Percentiles rank a stretch among this genome's conserved stretches.
Evolutionary conservation across 345 rosid species (phyloP).

Genomic region (Lumnitzera racemosa): DNA sequence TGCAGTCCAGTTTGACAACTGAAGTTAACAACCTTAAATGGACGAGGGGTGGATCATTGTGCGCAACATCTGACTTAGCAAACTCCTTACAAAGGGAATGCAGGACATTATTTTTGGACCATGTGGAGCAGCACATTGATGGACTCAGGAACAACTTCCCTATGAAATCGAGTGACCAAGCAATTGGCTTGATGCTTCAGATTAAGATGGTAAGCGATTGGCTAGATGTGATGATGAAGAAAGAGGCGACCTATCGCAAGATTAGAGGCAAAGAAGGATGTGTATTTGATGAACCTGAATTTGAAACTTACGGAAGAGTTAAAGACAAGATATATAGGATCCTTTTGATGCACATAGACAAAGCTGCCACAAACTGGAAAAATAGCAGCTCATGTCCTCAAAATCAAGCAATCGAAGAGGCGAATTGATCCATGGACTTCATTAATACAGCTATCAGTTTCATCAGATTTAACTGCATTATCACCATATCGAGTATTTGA

Average conservation of each 20-base stretch:
- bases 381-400: conserved; percentile 7
- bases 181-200: conserved; percentile 39
- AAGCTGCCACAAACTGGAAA: conserved; percentile 32
- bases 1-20: conserved; percentile 4
- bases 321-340: conserved; percentile 55
- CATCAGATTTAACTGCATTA: too few relatives aligned
- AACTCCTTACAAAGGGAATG: conserved; percentile 34
- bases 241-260: conserved; percentile 10
- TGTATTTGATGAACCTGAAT: conserved; percentile 22
- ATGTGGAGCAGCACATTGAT: conserved; percentile 51
- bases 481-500: too few relatives aligned
- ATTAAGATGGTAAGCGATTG: conserved; percentile 60
- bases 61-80: conserved; percentile 27
- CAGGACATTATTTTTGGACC: conserved; percentile 39
- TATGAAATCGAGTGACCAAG: conserved; percentile 26
- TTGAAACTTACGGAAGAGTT: conserved; percentile 39
- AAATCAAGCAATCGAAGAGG: neutral
- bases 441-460: too few relatives aligned
- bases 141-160: conserved; percentile 24
- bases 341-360: conserved; percentile 62
- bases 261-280: conserved; percentile 12
- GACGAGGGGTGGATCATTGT: conserved; percentile 27
- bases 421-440: too few relatives aligned
- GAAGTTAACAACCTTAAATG: conserved; percentile 17
- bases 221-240: conserved; percentile 34